Evolutionary conservation across 164 flowering plant genomes (phyloP).

Genomic region (Nymphaea thermarum): DNA sequence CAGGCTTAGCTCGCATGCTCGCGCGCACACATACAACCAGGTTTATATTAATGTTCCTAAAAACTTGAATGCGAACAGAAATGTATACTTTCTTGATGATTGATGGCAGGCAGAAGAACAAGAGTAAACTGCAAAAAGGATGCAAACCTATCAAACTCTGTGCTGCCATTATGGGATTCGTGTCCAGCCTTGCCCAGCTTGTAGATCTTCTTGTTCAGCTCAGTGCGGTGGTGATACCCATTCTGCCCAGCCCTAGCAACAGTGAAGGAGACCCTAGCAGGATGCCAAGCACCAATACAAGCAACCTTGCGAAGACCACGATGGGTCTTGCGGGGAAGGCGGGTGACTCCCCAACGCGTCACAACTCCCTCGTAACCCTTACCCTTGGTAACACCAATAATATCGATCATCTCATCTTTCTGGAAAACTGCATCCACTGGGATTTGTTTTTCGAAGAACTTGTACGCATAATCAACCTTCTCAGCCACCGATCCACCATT

Average conservation of each 20-base stretch:
- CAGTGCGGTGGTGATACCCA: slow-evolving; percentile 66
- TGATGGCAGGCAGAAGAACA: background rate
- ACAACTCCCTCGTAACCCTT: slow-evolving; percentile 80
- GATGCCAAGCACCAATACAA: slow-evolving; percentile 83
- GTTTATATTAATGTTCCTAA: background rate
- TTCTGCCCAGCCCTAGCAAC: slow-evolving; percentile 77
- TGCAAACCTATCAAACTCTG: slow-evolving; percentile 47
- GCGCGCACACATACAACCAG: background rate
- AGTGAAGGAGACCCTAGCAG: slow-evolving; percentile 62
- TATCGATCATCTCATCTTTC: slow-evolving; percentile 75
- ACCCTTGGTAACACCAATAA: slow-evolving; percentile 72
- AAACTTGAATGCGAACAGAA: background rate
- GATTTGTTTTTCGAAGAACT: slow-evolving; percentile 61
- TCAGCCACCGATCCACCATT: slow-evolving; percentile 53
- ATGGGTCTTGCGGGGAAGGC: slow-evolving; percentile 69
- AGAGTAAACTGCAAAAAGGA: background rate
- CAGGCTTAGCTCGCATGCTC: background rate
- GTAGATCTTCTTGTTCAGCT: slow-evolving; percentile 69
- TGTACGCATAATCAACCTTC: slow-evolving; percentile 61
- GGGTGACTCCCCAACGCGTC: slow-evolving; percentile 77
- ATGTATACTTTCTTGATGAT: background rate
- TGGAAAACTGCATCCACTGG: slow-evolving; percentile 63
- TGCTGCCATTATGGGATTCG: slow-evolving; percentile 50
- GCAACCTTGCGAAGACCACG: slow-evolving; percentile 67
- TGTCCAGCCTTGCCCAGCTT: slow-evolving; percentile 52